Conservation (phyloP, 495 filamentous ascomycete species). For the Hyaloscypha hepaticicola region DNA sequence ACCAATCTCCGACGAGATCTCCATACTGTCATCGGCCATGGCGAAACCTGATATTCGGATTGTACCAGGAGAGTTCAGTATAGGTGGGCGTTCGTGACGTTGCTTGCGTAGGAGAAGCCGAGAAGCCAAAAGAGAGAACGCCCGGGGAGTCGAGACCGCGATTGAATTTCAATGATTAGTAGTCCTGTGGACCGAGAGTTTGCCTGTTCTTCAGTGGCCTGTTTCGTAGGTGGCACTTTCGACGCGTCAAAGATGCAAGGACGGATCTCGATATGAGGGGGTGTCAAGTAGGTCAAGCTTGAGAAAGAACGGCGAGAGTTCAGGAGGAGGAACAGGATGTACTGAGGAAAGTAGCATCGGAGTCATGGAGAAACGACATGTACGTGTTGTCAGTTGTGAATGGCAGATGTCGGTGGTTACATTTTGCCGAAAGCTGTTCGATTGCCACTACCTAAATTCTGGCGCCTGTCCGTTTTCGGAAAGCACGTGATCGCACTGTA, state of each 20-base stretch:
- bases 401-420: background rate
- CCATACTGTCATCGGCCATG: conserved; percentile 59
- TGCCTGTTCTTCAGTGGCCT: too few relatives aligned
- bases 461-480: background rate
- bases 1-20: conserved; percentile 50
- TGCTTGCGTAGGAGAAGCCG: background rate
- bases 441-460: background rate
- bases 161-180: background rate
- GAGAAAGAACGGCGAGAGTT: too few relatives aligned
- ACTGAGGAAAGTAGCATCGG: background rate
- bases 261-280: background rate
- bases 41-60: conserved; percentile 19
- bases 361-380: background rate
- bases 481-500: background rate
- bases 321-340: background rate
- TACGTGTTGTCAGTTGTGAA: background rate
- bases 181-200: background rate
- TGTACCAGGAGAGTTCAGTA: conserved; percentile 10
- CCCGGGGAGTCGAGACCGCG: background rate
- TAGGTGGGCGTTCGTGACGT: background rate
- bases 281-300: background rate
- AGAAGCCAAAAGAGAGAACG: background rate
- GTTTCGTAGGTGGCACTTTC: background rate
- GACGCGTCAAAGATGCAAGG: background rate
- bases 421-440: background rate